Evolutionary conservation across 2,329 filamentous ascomycete genomes (phyloP), one percentile per base, ranked within the genome.

Genomic region (Colletotrichum tamarilloi): DNA sequence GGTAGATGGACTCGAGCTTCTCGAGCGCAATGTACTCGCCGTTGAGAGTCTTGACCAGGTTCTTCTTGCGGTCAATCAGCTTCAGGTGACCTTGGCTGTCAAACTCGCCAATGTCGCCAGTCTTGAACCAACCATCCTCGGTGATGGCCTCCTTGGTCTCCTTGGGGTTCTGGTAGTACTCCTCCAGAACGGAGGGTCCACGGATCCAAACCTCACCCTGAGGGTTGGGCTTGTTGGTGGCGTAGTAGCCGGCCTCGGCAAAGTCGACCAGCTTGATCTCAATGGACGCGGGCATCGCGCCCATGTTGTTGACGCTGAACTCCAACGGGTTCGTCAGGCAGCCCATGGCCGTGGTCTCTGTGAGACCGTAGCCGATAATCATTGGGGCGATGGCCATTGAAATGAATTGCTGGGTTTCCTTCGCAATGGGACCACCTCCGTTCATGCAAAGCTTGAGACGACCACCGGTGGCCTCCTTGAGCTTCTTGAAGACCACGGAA

Each of bases 191-290:
- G 73, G 90, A 88, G 42, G 88, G 89, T 30, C 95, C 95, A 59
- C 94, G 93, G 77, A 97, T 95, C 93, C 93, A 96, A 80, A 97
- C 93, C 83, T 97, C 94, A 78, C 94, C 94, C 83, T 97, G 94
- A 1, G 94, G 91, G 76, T 89, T 85, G 24, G 94, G 94, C 76
- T 91, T 92, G 86, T 94, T 95, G 75, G 90, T 93, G 30, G 92
- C 86, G 62, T 88, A 91, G 85, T 97, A 97, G 52, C 94, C 94
- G 11, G 94, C 94, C 78, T 97, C 94, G 8, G 91, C 83, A 81
- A 94, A 97, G 81, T 97, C 94, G 73, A 97, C 94, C 12, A 97
- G 89, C 87, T 97, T 97, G 81, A 94, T 86, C 81, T 97, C 95
- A 72, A 96, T 86, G 12, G 87, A 92, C 4, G 89, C 91, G 11